Evolutionary conservation across 2,329 filamentous ascomycete species (phyloP), one percentile per base, ranked within the genome.

Genomic region (Colletotrichum siamense): DNA sequence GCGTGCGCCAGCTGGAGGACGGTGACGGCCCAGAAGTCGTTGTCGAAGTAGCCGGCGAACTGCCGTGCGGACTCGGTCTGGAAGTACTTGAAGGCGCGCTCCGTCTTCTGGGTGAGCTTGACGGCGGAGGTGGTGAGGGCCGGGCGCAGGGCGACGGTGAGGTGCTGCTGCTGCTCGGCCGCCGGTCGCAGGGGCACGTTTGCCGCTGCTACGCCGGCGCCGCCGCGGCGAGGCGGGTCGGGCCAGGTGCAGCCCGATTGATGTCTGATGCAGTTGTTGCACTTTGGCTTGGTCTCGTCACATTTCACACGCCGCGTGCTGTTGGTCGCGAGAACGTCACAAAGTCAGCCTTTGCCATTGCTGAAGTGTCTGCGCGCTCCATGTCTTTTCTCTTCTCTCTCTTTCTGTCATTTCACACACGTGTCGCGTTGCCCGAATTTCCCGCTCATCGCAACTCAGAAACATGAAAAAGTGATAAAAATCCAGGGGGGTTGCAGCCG

Each of bases 21-120:
- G 44, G 62, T 67, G 34, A 44, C 36, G 22, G 26, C 39, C 75
- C 75, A 77, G 52, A 77, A 75, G 39, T 73, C 22, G 57, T 55
- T 32, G 52, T 64, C 36, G 68, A 52, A 68, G 61, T 30, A 64
- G 30, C 75, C 65, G 69, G 66, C 28, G 32, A 69, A 57, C 66
- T 71, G 63, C 49, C 39, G 36, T 34, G 75, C 55, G 61, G 69
- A 22, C 64, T 52, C 16, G 24, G 36, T 32, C 44, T 66, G 61
- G 63, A 67, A 72, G 30, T 72, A 72, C 32, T 32, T 39, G 13
- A 72, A 28, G 16, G 69, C 26, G 15, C 69, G 69, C 28, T 26
- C 30, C 26, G 59, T 32, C 49, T 44, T 28, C 15, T 22, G 28
- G 10, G 24, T 24, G 57, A 62, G 59, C 30, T 62, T 49, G 13